A percentile compares a stretch with the other conserved stretches of the same genome.
Conservation (phyloP, 768 basidiomycete species). For the Mycena olivaceomarginata region DNA sequence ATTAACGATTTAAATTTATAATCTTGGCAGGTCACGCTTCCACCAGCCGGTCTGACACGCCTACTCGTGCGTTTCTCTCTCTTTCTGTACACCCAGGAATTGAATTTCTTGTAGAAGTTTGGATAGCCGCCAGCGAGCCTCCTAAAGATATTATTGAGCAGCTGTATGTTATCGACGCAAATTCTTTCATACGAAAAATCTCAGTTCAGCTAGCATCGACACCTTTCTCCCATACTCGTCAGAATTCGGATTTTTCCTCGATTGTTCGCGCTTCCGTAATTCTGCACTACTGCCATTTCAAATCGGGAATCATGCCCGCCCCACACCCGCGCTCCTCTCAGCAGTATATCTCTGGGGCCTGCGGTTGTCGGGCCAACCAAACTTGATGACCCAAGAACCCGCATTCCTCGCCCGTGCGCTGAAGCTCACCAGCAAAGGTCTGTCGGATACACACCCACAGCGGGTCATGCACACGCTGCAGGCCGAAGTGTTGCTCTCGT, state of each 20-base stretch:
- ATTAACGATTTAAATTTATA: not conserved
- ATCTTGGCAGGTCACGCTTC: not conserved
- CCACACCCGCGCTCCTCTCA: constrained; percentile 61
- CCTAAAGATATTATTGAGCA: constrained; percentile 52
- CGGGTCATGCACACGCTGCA: constrained; percentile 70
- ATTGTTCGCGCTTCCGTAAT: constrained; percentile 66
- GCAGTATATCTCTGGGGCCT: constrained; percentile 62
- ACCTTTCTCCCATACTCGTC: constrained; percentile 68
- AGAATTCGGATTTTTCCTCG: constrained; percentile 77
- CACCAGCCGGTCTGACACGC: constrained; percentile 2
- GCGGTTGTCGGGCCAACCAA: constrained; percentile 54
- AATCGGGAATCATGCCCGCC: constrained; percentile 57
- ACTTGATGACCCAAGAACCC: constrained; percentile 52
- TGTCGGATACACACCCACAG: constrained; percentile 63
- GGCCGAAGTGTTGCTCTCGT: constrained; percentile 56
- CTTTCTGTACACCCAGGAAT: not conserved
- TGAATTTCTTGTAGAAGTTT: not conserved
- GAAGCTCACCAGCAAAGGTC: constrained; percentile 57
- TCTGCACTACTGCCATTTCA: constrained; percentile 55
- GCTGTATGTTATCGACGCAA: constrained; percentile 51
- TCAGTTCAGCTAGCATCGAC: constrained; percentile 50
- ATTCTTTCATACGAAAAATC: not conserved
- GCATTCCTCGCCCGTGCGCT: constrained; percentile 66
- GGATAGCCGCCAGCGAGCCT: constrained; percentile 51
- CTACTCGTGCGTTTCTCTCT: constrained; percentile 3